Conservation (phyloP, 345 rosid species). For the Lepidium didymum region DNA sequence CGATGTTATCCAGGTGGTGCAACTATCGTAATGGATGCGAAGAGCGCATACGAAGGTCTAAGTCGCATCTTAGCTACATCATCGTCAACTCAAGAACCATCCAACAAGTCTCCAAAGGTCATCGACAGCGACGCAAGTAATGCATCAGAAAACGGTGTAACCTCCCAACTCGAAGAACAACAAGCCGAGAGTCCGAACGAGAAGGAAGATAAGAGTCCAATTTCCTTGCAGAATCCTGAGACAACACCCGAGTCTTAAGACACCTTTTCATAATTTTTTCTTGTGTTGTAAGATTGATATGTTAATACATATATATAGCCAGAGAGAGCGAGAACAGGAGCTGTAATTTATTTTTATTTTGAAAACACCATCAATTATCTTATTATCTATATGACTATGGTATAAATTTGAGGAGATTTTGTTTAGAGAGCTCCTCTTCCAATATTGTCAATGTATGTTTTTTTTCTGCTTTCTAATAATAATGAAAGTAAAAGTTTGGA, state of each 20-base stretch:
- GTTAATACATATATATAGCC: not conserved
- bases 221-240: conserved; percentile 8
- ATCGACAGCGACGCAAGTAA: not conserved
- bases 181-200: conserved; percentile 17
- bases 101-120: conserved; percentile 30
- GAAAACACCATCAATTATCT: too few species aligned
- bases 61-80: conserved; percentile 46
- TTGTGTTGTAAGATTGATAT: not conserved
- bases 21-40: conserved; percentile 64
- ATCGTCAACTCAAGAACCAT: conserved; percentile 46
- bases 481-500: not conserved
- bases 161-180: conserved; percentile 32
- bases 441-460: not conserved
- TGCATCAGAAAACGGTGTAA: conserved; percentile 47
- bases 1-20: conserved; percentile 90
- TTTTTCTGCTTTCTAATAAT: not conserved
- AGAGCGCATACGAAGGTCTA: conserved; percentile 57
- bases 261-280: not conserved
- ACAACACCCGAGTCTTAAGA: conserved; percentile 17
- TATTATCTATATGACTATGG: not conserved
- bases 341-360: not conserved
- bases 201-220: conserved; percentile 17
- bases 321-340: not conserved
- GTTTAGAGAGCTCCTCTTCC: not conserved
- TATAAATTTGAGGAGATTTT: not conserved